Percentiles rank a stretch among this genome's conserved stretches.
Evolutionary conservation across 805 yeast genomes (phyloP).

Genomic region (Saccharomycopsis fibuligera): DNA sequence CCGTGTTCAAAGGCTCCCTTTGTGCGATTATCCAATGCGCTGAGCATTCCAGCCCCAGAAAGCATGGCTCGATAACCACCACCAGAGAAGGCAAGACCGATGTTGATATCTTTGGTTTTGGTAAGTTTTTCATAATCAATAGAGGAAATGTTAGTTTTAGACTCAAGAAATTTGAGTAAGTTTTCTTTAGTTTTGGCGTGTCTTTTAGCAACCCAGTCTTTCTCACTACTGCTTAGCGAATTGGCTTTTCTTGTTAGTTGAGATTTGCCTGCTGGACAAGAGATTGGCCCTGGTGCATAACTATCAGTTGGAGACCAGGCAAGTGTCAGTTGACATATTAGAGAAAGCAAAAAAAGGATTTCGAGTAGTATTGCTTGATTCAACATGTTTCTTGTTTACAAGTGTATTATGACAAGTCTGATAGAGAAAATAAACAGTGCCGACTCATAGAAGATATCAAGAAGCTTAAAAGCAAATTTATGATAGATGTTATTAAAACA

Average conservation of each 20-base stretch:
- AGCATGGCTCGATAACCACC: constrained; percentile 92
- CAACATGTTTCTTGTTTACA: no score
- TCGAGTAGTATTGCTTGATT: no score
- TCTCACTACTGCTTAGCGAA: constrained; percentile 40
- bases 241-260: constrained; percentile 49
- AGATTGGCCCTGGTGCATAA: no score
- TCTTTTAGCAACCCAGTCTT: constrained; percentile 48
- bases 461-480: no score
- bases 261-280: no score
- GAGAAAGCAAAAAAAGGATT: no score
- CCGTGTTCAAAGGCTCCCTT: constrained; percentile 45
- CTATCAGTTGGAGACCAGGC: no score
- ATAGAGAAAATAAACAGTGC: no score
- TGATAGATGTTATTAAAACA: no score
- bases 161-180: constrained; percentile 37
- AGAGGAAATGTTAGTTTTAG: background rate
- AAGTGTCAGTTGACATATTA: no score
- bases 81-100: constrained; percentile 66
- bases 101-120: constrained; percentile 28
- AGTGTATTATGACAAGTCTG: no score
- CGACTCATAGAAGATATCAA: no score
- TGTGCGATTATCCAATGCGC: constrained; percentile 74
- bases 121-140: background rate
- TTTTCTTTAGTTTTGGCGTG: constrained; percentile 40
- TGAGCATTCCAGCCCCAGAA: constrained; percentile 73